Conservation (phyloP, 2,329 filamentous ascomycete genomes). For the Aureobasidium sp. region DNA sequence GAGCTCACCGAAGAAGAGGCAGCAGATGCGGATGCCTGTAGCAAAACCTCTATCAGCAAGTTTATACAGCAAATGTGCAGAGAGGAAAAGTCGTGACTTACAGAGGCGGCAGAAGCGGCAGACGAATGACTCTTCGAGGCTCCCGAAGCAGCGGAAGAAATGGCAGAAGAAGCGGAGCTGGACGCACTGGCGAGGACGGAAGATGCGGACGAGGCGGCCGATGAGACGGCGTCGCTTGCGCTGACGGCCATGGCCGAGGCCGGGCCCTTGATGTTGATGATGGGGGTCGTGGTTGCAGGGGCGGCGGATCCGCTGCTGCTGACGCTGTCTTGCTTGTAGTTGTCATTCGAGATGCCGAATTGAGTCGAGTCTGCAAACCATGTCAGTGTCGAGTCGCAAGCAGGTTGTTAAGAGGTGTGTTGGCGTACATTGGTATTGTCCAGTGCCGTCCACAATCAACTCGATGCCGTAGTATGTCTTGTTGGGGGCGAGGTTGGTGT, state of each 20-base stretch:
- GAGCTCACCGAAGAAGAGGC: background rate
- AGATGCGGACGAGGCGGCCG: conserved; percentile 17
- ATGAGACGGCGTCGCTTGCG: conserved; percentile 8
- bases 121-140: background rate
- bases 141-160: conserved; percentile 1
- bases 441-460: conserved; percentile 52
- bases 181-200: background rate
- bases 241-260: conserved; percentile 23
- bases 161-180: background rate
- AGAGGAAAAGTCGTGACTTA: conserved; percentile 36
- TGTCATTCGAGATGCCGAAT: conserved; percentile 51
- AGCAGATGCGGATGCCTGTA: conserved; percentile 12
- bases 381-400: background rate
- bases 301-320: conserved; percentile 20
- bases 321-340: conserved; percentile 26
- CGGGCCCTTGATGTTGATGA: conserved; percentile 20
- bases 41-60: background rate
- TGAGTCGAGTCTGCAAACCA: conserved; percentile 43
- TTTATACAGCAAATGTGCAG: background rate
- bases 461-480: conserved; percentile 55
- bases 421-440: conserved; percentile 50
- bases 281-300: conserved; percentile 18
- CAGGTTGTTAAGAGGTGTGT: background rate
- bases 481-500: conserved; percentile 39
- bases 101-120: background rate